Evolutionary conservation across 306 rosid species (phyloP).

Genomic region (Casuarina cunninghamiana): DNA sequence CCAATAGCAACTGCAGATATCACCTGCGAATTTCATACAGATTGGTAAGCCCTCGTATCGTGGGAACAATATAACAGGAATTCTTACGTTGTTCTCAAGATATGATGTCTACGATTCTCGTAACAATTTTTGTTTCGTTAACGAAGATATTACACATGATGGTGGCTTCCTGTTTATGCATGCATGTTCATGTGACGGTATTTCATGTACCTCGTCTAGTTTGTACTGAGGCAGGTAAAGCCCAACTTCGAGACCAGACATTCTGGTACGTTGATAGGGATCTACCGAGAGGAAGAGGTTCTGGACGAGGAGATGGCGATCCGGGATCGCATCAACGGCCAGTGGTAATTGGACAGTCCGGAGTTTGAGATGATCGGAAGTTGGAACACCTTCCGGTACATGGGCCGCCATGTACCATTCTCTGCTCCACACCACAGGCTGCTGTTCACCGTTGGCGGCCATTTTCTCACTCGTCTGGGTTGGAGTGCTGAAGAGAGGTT

Average conservation of each 20-base stretch:
- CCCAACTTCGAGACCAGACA: conserved; percentile 51
- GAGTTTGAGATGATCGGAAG: conserved; percentile 51
- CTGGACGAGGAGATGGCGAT: conserved; percentile 37
- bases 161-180: too few relatives aligned
- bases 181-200: too few relatives aligned
- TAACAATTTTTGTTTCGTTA: too few relatives aligned
- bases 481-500: too few relatives aligned
- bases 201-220: conserved; percentile 34
- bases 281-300: conserved; percentile 49
- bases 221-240: conserved; percentile 32
- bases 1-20: conserved; percentile 37
- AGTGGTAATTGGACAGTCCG: conserved; percentile 35
- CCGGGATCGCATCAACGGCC: conserved; percentile 45
- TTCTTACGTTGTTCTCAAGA: too few relatives aligned
- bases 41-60: not conserved
- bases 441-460: too few relatives aligned
- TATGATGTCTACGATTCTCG: too few relatives aligned
- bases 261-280: conserved; percentile 48
- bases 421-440: conserved; percentile 34
- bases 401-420: conserved; percentile 62
- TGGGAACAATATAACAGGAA: too few relatives aligned
- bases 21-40: conserved; percentile 25
- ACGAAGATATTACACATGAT: too few relatives aligned
- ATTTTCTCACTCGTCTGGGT: too few relatives aligned
- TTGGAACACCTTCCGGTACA: conserved; percentile 56